Base-by-base conservation (phyloP, 169 alveolate species). In the Neospora caninum region DNA sequence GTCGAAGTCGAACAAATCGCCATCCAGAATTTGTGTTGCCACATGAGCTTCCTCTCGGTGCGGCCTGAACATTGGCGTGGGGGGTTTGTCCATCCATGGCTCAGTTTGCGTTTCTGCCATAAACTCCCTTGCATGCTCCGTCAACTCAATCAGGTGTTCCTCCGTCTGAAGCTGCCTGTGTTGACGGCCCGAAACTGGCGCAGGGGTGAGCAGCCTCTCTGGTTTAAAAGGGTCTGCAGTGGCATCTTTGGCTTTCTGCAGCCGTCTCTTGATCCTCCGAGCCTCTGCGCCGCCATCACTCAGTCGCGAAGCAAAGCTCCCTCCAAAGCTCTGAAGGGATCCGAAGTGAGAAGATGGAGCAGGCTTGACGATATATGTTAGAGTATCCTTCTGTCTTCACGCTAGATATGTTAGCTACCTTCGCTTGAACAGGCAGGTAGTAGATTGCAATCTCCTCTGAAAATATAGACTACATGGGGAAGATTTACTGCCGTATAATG, bases 1-100 rank as follows among this genome's bases (percentile, higher is more conserved):
- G 91, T 98, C 98, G 95, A 98, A 98, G 95, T 97, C 98, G 94
- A 98, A 98, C 45, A 98, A 97, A 78, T 98, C 99, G 9, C 98
- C 98, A 73, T 98, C 99, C 93, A 97, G 98, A 78, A 97, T 97
- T 95, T 98, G 97, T 16, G 99, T 97, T 91, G 96, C 97, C 18
- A 94, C 97, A 95, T 98, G 99, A 80, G 93, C 96, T 42, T 99
- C 99, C 80, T 94, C 96, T 96, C 97, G 97, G 69, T 95, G 97
- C 0, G 99, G 99, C 95, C 96, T 96, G 94, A 97, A 97, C 69
- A 97, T 92, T 41, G 99, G 98, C 25, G 97, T 96, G 31, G 98
- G 98, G 34, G 99, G 99, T 88, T 97, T 95, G 92, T 97, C 99
- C 54, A 97, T 97, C 94, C 95, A 96, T 95, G 96, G 98, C 91